These are phyloP conservation scores for Metschnikowia matae DNA, from an alignment of 805 yeast species.

Conservation along the genomic window DNA sequence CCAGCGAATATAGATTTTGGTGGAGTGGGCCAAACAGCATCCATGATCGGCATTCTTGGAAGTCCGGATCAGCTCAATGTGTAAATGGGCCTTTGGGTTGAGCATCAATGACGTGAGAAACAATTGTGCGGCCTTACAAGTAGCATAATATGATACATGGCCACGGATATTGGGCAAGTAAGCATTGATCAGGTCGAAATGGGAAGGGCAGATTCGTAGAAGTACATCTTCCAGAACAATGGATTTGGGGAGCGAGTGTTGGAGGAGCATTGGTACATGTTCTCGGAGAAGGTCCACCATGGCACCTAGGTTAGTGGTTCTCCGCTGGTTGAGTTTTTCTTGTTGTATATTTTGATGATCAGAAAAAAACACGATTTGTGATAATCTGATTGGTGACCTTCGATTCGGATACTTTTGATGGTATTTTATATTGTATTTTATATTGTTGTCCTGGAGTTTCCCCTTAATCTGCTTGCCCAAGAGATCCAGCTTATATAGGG, in stretches of 20 bases:
- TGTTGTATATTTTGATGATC: background rate
- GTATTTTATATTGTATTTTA: no score
- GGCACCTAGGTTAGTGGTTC: conserved; percentile 51
- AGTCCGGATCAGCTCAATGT: conserved; percentile 43
- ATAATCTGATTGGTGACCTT: no score
- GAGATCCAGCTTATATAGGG: background rate
- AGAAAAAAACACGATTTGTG: background rate
- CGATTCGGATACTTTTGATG: no score
- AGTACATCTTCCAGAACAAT: conserved; percentile 44
- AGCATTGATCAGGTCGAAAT: conserved; percentile 40
- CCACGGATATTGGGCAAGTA: conserved; percentile 57
- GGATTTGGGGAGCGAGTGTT: conserved; percentile 40
- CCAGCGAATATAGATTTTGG: conserved; percentile 55
- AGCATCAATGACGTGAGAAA: conserved; percentile 53
- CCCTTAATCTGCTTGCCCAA: no score
- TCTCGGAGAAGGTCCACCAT: conserved; percentile 45
- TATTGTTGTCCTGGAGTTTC: no score
- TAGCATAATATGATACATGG: conserved; percentile 49
- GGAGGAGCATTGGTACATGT: conserved; percentile 50
- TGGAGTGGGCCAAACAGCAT: conserved; percentile 37
- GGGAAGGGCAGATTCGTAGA: conserved; percentile 54
- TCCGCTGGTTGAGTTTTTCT: conserved; percentile 18
- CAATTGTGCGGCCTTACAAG: conserved; percentile 53
- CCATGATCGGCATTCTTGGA: conserved; percentile 24
- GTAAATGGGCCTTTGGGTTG: conserved; percentile 49